Percentiles rank a stretch among this genome's conserved stretches.
phyloP scores from a whole-genome alignment of 1,139 yeast genomes.

The Suhomyces yuchorum region DNA sequence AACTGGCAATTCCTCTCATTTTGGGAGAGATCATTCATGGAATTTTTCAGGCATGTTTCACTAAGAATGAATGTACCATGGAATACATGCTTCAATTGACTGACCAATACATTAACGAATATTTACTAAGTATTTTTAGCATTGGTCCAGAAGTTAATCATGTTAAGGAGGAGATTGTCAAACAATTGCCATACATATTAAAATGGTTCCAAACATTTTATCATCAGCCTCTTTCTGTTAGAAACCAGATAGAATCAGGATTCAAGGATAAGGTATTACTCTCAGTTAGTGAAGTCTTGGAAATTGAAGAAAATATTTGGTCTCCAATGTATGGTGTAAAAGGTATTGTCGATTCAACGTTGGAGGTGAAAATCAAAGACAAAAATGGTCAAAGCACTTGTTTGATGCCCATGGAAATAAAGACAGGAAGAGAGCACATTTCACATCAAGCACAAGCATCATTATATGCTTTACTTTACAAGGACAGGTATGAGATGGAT shows the following conservation, averaged over 20 bases:
- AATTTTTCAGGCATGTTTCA: constrained; percentile 70
- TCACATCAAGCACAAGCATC: constrained; percentile 87
- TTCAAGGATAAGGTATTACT: constrained; percentile 40
- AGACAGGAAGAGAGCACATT: constrained; percentile 72
- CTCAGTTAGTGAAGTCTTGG: constrained; percentile 66
- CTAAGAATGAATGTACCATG: constrained; percentile 42
- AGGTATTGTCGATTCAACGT: constrained; percentile 88
- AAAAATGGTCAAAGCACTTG: constrained; percentile 35
- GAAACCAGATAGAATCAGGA: constrained; percentile 40
- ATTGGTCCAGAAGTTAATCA: constrained; percentile 54
- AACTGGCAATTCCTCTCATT: constrained; percentile 58
- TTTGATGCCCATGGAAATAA: constrained; percentile 83
- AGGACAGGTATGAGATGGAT: constrained; percentile 75
- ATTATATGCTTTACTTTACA: constrained; percentile 75
- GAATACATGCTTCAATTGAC: constrained; percentile 48
- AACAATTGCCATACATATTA: constrained; percentile 59
- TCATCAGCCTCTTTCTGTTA: constrained; percentile 25
- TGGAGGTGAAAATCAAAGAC: constrained; percentile 55
- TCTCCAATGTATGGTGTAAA: constrained; percentile 90
- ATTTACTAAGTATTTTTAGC: constrained; percentile 57
- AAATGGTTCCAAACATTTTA: constrained; percentile 62
- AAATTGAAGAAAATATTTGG: constrained; percentile 89
- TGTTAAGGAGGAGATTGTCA: constrained; percentile 47
- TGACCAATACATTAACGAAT: constrained; percentile 43
- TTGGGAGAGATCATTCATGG: constrained; percentile 82